Percentiles rank a stretch among this genome's conserved stretches.
Conservation (phyloP, 441 rosid genomes). For the Hura crepitans region DNA sequence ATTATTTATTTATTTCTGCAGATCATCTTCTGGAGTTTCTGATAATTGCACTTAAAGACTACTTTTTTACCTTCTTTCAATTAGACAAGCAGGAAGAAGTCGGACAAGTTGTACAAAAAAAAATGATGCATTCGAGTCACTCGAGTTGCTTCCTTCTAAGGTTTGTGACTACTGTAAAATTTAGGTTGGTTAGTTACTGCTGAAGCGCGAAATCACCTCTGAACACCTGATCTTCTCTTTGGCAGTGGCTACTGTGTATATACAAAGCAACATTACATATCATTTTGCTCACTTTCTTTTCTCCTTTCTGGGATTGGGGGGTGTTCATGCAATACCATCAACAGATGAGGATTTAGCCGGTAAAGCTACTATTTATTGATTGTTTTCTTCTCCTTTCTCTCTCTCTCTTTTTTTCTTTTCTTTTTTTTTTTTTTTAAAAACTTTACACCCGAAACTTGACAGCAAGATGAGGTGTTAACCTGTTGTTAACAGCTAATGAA, state of each 20-base stretch:
- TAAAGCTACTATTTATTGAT: background rate
- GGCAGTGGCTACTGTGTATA: constrained; percentile 32
- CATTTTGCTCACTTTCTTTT: background rate
- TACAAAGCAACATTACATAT: background rate
- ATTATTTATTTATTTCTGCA: constrained; percentile 19
- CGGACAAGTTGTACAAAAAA: constrained; percentile 22
- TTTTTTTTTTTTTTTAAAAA: too few species aligned
- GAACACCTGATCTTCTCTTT: constrained; percentile 2
- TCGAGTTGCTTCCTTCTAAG: constrained; percentile 21
- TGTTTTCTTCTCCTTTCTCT: background rate
- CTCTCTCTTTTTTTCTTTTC: too few species aligned
- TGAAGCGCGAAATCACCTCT: constrained; percentile 4
- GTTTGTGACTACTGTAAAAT: constrained; percentile 19
- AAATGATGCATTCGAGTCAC: constrained; percentile 13
- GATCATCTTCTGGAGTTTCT: constrained; percentile 26
- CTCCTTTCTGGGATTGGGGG: background rate
- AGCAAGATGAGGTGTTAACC: background rate
- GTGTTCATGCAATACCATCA: constrained; percentile 2
- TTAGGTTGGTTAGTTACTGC: background rate
- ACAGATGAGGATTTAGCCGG: constrained; percentile 22
- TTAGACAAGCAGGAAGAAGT: constrained; percentile 28
- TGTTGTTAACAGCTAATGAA: background rate
- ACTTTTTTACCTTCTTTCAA: constrained; percentile 9
- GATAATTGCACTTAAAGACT: constrained; percentile 7
- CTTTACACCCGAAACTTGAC: background rate